Base-by-base conservation (phyloP, 805 yeast species). In the Ogataea populi-albae region DNA sequence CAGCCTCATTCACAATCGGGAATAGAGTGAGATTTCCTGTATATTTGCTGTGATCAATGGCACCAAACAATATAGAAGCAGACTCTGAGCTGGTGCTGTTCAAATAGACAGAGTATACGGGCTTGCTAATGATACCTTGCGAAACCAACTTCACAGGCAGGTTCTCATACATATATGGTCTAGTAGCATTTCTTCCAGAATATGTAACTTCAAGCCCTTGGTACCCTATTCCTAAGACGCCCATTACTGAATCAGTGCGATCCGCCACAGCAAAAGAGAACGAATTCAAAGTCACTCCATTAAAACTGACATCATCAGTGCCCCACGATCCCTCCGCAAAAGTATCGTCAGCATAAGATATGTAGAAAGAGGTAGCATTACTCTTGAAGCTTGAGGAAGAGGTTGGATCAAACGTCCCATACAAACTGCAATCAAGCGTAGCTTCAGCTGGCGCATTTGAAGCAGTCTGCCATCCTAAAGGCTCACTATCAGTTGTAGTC, bases 221-320 rank as follows among this genome's bases (percentile, higher is more conserved):
- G 33, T 83, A 66, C 8, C 93, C 91, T 43, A 85, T 75, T 18
- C 89, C 88, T 26, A 85, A 59, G 17, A 86, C 91, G 37, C 94
- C 91, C 40, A 71, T 62, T 6, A 76, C 57, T 3, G 89, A 77
- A 42, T 77, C 75, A 2, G 86, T 74, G 23, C 59, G 57, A 52
- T 77, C 76, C 3, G 85, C 94, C 17, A 87, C 77, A 2, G 94
- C 96, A 57, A 88, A 72, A 4, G 86, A 75, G 20, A 83, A 61
- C 37, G 66, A 62, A 0, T 64, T 42, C 9, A 85, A 63, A 3
- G 66, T 58, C 10, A 69, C 57, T 32, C 67, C 74, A 30, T 79
- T 77, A 35, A 85, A 49, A 2, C 48, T 41, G 4, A 88, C 67
- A 25, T 65, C 62, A 50, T 88, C 96, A 29, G 66, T 60, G 14